Conservation (phyloP, 768 basidiomycete genomes). For the Infundibulicybe gibba region DNA sequence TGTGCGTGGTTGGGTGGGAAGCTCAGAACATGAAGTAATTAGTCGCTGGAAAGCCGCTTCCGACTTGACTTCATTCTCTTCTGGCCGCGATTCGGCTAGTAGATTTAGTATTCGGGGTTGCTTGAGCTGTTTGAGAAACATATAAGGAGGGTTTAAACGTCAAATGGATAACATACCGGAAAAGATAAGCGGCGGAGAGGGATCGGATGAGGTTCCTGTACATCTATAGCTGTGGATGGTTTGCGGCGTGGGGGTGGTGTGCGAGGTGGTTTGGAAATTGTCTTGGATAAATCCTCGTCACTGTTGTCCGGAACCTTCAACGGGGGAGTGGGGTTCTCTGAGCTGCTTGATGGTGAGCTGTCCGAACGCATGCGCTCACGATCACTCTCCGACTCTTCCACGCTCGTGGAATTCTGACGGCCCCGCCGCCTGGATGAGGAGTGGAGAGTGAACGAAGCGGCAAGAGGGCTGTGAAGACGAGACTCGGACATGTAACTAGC, state of each 20-base stretch:
- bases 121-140: slow-evolving; percentile 49
- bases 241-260: slow-evolving; percentile 63
- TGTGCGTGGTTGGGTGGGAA: slow-evolving; percentile 63
- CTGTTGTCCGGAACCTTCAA: slow-evolving; percentile 41
- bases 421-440: slow-evolving; percentile 38
- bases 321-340: slow-evolving; percentile 70
- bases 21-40: slow-evolving; percentile 65
- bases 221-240: slow-evolving; percentile 39
- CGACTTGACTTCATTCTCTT: slow-evolving; percentile 78
- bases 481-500: slow-evolving; percentile 50
- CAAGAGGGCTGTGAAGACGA: slow-evolving; percentile 67
- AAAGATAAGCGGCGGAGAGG: slow-evolving; percentile 53
- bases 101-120: slow-evolving; percentile 68
- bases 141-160: slow-evolving; percentile 1
- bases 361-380: slow-evolving; percentile 66
- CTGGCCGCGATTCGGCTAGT: slow-evolving; percentile 65
- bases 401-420: slow-evolving; percentile 34
- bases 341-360: slow-evolving; percentile 62
- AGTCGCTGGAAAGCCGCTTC: slow-evolving; percentile 85
- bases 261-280: slow-evolving; percentile 28
- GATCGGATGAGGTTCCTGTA: slow-evolving; percentile 30
- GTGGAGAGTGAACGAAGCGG: slow-evolving; percentile 61
- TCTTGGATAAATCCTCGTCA: slow-evolving; percentile 30
- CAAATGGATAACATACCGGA: slow-evolving; percentile 44
- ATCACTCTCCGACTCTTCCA: slow-evolving; percentile 69